phyloP scores from a whole-genome alignment of 768 basidiomycete genomes.

The Boletellus sp. region DNA sequence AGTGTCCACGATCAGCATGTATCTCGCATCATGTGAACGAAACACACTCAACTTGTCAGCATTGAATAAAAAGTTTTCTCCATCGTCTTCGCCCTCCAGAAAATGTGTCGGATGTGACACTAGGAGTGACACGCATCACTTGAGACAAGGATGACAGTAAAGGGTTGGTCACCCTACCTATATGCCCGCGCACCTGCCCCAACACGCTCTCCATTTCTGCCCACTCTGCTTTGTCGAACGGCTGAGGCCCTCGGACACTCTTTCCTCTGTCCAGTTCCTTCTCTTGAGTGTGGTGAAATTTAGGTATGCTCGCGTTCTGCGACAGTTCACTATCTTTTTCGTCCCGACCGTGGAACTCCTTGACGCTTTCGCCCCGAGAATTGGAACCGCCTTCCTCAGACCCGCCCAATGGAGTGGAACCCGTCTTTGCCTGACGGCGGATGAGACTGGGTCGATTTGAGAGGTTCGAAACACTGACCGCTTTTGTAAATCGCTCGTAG shows the following conservation, averaged over 20 bases:
- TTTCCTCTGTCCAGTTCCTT: constrained; percentile 37
- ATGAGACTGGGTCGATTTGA: neutral
- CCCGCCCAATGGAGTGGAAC: constrained; percentile 41
- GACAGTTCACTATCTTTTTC: constrained; percentile 20
- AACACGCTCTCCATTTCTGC: constrained; percentile 89
- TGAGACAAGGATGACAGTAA: neutral
- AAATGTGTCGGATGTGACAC: constrained; percentile 84
- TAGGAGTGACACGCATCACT: constrained; percentile 25
- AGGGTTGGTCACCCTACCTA: constrained; percentile 52
- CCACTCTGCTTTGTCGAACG: constrained; percentile 78
- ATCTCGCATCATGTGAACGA: neutral
- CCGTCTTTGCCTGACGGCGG: constrained; percentile 40
- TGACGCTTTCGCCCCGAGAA: constrained; percentile 13
- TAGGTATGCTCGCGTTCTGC: constrained; percentile 10
- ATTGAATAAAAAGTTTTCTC: constrained; percentile 92
- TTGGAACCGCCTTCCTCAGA: constrained; percentile 41
- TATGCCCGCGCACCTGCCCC: constrained; percentile 73
- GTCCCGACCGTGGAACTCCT: constrained; percentile 19
- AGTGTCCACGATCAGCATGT: constrained; percentile 4
- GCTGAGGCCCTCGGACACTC: constrained; percentile 51
- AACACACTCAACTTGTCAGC: constrained; percentile 60
- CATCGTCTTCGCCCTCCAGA: constrained; percentile 87
- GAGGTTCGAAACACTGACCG: constrained; percentile 39
- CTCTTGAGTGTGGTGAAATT: constrained; percentile 31
- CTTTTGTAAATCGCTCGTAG: constrained; percentile 71